Conservation (phyloP, 129 eudicot species). For the Tagetes patula region DNA sequence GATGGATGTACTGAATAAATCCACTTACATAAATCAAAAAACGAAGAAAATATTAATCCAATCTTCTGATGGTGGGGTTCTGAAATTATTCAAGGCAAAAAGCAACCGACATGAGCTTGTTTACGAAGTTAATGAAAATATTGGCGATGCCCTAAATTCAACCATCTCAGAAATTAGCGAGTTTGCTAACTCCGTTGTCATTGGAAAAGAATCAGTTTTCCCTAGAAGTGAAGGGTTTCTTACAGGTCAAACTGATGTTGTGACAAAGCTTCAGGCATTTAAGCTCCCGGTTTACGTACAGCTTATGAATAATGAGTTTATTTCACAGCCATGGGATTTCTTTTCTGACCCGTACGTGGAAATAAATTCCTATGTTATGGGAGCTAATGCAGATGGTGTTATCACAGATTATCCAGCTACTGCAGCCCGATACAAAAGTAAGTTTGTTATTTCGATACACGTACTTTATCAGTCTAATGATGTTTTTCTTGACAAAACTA, state of each 20-base stretch:
- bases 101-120: conserved; percentile 62
- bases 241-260: conserved; percentile 52
- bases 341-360: conserved; percentile 79
- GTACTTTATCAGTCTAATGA: background rate
- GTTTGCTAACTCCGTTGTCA: conserved; percentile 67
- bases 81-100: conserved; percentile 47
- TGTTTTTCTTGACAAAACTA: background rate
- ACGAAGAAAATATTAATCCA: conserved; percentile 64
- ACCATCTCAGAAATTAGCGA: conserved; percentile 58
- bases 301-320: conserved; percentile 69
- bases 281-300: conserved; percentile 66
- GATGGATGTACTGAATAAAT: conserved; percentile 44
- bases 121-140: conserved; percentile 57
- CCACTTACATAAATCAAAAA: conserved; percentile 45
- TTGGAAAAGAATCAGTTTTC: conserved; percentile 62
- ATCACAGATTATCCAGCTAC: conserved; percentile 43
- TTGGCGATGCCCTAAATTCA: conserved; percentile 55
- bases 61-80: conserved; percentile 68
- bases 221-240: conserved; percentile 48
- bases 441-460: conserved; percentile 13
- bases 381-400: conserved; percentile 37
- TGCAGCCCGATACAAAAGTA: conserved; percentile 44
- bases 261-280: conserved; percentile 60
- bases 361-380: conserved; percentile 46
- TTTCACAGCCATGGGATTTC: conserved; percentile 88